Evolutionary conservation across 768 basidiomycete species (phyloP), one percentile per base, ranked within the genome.

Genomic region (Trametes maxima): DNA sequence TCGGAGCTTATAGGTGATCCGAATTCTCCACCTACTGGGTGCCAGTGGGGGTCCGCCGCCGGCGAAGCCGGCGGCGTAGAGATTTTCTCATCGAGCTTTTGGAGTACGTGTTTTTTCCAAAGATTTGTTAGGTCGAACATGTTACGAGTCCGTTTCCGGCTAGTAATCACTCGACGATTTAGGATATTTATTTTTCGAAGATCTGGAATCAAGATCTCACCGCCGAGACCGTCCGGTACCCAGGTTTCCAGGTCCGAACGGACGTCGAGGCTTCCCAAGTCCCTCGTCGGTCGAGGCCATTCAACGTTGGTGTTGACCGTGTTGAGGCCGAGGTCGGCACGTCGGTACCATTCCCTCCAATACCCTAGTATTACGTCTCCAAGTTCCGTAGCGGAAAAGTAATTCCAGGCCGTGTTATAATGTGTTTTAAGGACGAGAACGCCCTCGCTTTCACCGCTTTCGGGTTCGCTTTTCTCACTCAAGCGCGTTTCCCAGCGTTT

Each of bases 331-430:
- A 22, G 40, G 40, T 54, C 52, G 52, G 52, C 52, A 43, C 42
- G 39, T 16, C 33, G 25, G 42, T 54, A 37, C 58, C 57, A 60
- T 70, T 11, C 24, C 22, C 40, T 40, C 52, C 73, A 73, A 43
- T 67, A 72, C 48, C 65, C 70, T 48, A 67, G 52, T 12, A 76
- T 60, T 0, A 60, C 62, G 14, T 74, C 64, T 16, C 72, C 72
- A 39, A 76, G 54, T 67, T 75, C 68, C 28, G 60, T 65, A 39
- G 70, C 72, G 52, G 63, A 57, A 60, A 76, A 75, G 51, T 68
- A 72, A 71, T 74, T 71, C 75, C 74, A 76, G 39, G 67, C 70
- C 11, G 69, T 61, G 57, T 76, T 73, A 57, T 68, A 75, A 10
- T 64, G 21, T 2, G 74, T 63, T 62, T 74, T 76, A 14, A 76